A percentile compares a stretch with the other conserved stretches of the same genome.
These are phyloP conservation scores for Trichoderma endophyticum DNA, from an alignment of 2,329 filamentous ascomycete genomes.

Conservation along the genomic window DNA sequence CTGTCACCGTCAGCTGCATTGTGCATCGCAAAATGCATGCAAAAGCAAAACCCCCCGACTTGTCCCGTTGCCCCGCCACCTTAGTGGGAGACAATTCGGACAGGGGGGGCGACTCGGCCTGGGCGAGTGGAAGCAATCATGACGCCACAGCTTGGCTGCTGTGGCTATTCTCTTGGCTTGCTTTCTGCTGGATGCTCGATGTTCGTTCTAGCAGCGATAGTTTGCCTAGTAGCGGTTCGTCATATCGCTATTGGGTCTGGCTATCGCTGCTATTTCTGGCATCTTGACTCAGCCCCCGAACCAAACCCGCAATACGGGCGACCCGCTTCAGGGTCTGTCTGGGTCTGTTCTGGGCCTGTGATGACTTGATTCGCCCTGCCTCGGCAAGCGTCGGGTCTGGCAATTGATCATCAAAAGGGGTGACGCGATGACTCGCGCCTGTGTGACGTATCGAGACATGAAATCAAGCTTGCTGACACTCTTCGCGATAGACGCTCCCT, in stretches of 20 bases:
- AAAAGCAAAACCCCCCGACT: constrained; percentile 14
- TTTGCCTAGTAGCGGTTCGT: neutral
- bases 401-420: neutral
- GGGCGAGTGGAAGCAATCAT: neutral
- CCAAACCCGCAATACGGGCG: neutral
- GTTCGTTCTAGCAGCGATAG: neutral
- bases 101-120: neutral
- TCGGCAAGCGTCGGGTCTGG: constrained; percentile 15
- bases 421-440: neutral
- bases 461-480: neutral
- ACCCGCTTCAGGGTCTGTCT: neutral
- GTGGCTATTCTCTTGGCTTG: neutral
- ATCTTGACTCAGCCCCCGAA: neutral
- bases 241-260: neutral
- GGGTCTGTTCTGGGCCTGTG: neutral
- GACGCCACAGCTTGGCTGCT: neutral
- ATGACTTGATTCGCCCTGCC: neutral
- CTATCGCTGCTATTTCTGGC: neutral
- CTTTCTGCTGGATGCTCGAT: neutral
- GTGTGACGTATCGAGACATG: neutral
- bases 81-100: neutral
- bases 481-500: constrained; percentile 44
- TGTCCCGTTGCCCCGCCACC: constrained; percentile 18
- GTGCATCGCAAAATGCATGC: neutral
- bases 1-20: constrained; percentile 2